Conservation (phyloP, 495 filamentous ascomycete genomes). For the Penicillium coffeae region DNA sequence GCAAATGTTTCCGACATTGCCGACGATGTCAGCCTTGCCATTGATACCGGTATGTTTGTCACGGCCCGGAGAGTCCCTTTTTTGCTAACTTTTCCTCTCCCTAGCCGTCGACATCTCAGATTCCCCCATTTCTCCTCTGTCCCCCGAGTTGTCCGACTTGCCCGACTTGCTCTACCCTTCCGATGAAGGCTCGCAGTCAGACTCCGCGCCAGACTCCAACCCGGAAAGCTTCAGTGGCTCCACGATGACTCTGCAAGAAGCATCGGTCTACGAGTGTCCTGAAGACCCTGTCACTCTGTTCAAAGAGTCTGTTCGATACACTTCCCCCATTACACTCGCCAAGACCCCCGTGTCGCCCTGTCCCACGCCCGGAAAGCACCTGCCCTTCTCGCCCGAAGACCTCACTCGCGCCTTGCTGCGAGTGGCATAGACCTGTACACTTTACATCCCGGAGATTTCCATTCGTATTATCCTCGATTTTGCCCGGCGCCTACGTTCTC, state of each 20-base stretch:
- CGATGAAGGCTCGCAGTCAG: conserved; percentile 33
- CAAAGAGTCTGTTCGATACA: conserved; percentile 36
- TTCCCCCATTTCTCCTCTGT: not conserved
- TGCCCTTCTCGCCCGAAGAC: conserved; percentile 40
- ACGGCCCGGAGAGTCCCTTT: not conserved
- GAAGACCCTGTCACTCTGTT: conserved; percentile 31
- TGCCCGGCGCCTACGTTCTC: conserved; percentile 14
- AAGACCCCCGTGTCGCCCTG: conserved; percentile 24
- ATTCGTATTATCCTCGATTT: not conserved
- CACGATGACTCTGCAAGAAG: conserved; percentile 35
- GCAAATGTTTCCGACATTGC: conserved; percentile 9
- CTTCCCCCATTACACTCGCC: conserved; percentile 32
- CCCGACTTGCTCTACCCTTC: conserved; percentile 19
- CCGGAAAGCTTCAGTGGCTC: conserved; percentile 39
- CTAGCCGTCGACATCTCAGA: not conserved
- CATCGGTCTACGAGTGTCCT: conserved; percentile 18
- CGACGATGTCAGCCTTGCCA: conserved; percentile 16
- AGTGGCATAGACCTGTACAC: conserved; percentile 23
- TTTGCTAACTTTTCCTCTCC: not conserved
- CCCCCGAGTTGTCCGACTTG: not conserved
- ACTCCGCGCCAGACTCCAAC: conserved; percentile 39
- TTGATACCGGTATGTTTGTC: conserved; percentile 35
- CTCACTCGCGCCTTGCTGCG: conserved; percentile 43
- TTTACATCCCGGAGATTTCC: conserved; percentile 17
- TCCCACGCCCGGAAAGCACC: conserved; percentile 23